Conservation (phyloP, 2,329 filamentous ascomycete species). For the Claviceps africana region DNA sequence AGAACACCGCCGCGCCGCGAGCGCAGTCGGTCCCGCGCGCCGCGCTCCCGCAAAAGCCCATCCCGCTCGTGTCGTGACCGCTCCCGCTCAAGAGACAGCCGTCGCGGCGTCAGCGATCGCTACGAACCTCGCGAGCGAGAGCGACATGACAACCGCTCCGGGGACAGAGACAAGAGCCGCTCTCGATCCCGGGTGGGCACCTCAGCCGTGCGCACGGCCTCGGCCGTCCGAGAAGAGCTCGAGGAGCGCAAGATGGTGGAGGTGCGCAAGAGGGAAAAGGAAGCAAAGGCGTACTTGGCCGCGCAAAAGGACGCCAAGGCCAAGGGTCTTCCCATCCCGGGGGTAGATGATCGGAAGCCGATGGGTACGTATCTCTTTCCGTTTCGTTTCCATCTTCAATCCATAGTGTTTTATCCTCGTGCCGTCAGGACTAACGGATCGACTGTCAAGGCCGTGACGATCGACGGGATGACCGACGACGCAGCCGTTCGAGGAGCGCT, state of each 20-base stretch:
- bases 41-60: slow-evolving; percentile 5
- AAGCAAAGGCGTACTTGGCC: slow-evolving; percentile 50
- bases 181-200: slow-evolving; percentile 28
- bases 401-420: too few relatives aligned
- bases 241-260: slow-evolving; percentile 48
- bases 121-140: slow-evolving; percentile 9
- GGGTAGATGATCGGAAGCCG: slow-evolving; percentile 37
- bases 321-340: slow-evolving; percentile 43
- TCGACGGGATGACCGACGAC: slow-evolving; percentile 24
- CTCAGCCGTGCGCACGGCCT: slow-evolving; percentile 22
- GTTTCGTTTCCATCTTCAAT: too few relatives aligned
- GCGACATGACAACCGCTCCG: slow-evolving; percentile 26
- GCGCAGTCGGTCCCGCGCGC: slow-evolving; percentile 12
- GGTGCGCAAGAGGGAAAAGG: slow-evolving; percentile 46
- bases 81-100: slow-evolving; percentile 12
- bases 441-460: background rate
- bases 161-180: slow-evolving; percentile 25
- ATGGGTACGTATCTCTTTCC: background rate
- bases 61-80: slow-evolving; percentile 10
- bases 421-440: background rate
- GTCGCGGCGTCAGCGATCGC: slow-evolving; percentile 10
- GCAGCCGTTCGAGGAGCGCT: slow-evolving; percentile 21
- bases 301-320: slow-evolving; percentile 46
- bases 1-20: slow-evolving; percentile 20
- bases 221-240: slow-evolving; percentile 30